Base-by-base conservation (phyloP, 2,329 filamentous ascomycete species). In the Colletotrichum sp. region DNA sequence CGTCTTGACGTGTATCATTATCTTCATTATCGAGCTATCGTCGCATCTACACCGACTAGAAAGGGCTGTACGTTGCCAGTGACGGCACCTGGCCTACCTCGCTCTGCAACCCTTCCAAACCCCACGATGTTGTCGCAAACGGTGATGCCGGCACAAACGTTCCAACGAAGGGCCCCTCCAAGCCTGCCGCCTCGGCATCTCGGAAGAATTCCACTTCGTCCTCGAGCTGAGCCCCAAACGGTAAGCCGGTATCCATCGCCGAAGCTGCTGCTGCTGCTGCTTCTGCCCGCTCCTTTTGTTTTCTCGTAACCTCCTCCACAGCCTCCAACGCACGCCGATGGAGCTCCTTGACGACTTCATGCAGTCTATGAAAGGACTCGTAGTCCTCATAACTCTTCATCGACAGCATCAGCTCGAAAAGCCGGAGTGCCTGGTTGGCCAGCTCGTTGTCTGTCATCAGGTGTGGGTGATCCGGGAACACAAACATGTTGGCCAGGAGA, bases 401-500 rank as follows among this genome's bases (percentile, higher is more conserved):
- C 5, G 32, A 14, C 13, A 68, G 28, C 67, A 77, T 74, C 21
- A 43, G 79, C 34, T 84, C 79, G 32, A 83, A 82, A 0, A 85
- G 68, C 7, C 77, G 74, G 2, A 84, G 68, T 1, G 81, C 78
- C 28, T 81, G 81, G 14, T 78, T 68, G 7, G 80, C 78, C 4
- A 85, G 75, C 36, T 79, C 78, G 32, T 82, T 80, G 59, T 85
- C 84, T 7, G 80, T 57, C 4, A 79, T 72, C 7, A 83, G 77
- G 0, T 71, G 43, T 1, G 71, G 68, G 66, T 83, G 81, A 1
- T 76, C 76, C 1, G 83, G 84, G 10, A 82, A 77, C 18, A 83
- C 72, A 10, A 81, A 76, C 76, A 83, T 83, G 77, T 85, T 82
- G 72, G 80, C 79, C 14, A 85, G 79, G 9, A 85, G 55, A 43